Conservation (phyloP, 2,329 filamentous ascomycete species). For the Aspergillus caelatus region DNA sequence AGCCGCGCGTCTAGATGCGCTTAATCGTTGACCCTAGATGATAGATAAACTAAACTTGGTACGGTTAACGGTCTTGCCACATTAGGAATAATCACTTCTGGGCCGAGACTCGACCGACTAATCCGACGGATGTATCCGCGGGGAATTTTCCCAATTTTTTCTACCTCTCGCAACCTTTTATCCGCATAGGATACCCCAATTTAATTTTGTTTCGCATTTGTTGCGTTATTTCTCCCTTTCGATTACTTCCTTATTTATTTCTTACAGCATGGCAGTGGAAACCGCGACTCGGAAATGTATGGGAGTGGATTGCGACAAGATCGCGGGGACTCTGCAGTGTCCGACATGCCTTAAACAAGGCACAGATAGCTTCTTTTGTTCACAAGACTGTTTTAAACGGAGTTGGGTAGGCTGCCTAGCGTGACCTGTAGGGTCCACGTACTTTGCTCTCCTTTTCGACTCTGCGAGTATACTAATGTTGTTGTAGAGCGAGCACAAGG, state of each 20-base stretch:
- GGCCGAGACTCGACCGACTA: not conserved
- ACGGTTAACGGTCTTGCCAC: not conserved
- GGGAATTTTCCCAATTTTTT: conserved; percentile 16
- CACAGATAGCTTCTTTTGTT: conserved; percentile 93
- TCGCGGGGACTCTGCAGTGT: conserved; percentile 84
- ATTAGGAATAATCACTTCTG: not conserved
- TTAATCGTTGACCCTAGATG: not conserved
- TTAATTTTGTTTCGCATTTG: not conserved
- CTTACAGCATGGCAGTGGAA: conserved; percentile 31
- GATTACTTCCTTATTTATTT: not conserved
- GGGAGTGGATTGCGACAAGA: conserved; percentile 81
- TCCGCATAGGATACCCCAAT: not conserved
- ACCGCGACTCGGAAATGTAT: conserved; percentile 60
- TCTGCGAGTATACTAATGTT: conserved; percentile 15
- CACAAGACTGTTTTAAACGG: conserved; percentile 97
- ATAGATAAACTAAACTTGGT: not conserved
- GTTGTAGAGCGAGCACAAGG: conserved; percentile 76
- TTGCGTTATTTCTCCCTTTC: not conserved
- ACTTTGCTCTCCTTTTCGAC: conserved; percentile 7
- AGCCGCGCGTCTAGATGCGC: not conserved
- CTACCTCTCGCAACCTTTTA: conserved; percentile 8
- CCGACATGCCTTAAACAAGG: conserved; percentile 91
- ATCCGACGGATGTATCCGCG: conserved; percentile 6
- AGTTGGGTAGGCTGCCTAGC: conserved; percentile 77
- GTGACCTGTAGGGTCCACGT: conserved; percentile 28